Evolutionary conservation across 108 stramenopile species (phyloP), one percentile per base, ranked within the genome.

Genomic region (Nitzschia sp.): DNA sequence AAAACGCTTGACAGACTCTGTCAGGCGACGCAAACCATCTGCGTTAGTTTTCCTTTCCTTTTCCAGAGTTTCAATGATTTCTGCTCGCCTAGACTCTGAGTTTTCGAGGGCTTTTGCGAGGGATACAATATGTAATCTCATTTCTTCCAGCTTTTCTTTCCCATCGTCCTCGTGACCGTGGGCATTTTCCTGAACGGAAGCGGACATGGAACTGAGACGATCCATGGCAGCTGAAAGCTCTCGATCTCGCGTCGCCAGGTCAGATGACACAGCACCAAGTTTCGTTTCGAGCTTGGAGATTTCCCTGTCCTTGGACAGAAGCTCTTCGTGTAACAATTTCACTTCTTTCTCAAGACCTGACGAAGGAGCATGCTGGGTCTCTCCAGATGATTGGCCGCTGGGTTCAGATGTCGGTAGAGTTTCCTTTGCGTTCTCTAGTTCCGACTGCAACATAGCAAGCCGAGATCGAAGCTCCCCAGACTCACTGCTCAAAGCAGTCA

Each of bases 1-100:
- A 51, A 87, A 88, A 22, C 84, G 72, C 70, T 91, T 88, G 37
- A 88, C 86, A 3, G 79, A 80, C 43, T 84, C 84, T 20, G 83
- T 79, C 42, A 87, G 37, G 39, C 83, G 86, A 0, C 76, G 75
- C 53, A 88, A 64, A 69, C 83, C 80, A 12, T 84, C 79, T 51
- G 82, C 86, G 72, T 88, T 79, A 8, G 80, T 69, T 51, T 86
- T 76, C 2, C 87, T 65, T 63, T 91, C 90, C 40, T 46, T 52
- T 17, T 76, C 61, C 10, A 91, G 57, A 22, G 75, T 79, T 42
- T 88, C 90, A n/a, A 89, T 76, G 10, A 81, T 79, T 63, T 83
- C 83, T 40, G 90, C 90, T 53, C 90, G 68, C 17, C 73, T 73
- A 25, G 57, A 61, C 75, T 89, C 87, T 0, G 90, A 83, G 43